These are phyloP conservation scores for Herpotrichia juniperi DNA, from an alignment of 2,329 filamentous ascomycete species.

Conservation along the genomic window DNA sequence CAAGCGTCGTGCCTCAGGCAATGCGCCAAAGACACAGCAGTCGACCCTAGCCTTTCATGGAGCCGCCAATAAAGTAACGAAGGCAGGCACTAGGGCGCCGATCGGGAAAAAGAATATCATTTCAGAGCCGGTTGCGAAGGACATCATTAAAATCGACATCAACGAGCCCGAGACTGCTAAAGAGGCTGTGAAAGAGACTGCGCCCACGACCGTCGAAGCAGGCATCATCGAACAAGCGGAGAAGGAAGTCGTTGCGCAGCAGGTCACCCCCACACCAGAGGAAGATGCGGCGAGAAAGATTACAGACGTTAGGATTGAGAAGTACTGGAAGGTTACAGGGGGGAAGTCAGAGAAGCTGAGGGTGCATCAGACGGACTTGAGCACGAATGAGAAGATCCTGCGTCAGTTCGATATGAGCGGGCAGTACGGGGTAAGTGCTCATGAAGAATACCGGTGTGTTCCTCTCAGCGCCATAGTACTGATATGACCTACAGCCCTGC, in stretches of 20 bases:
- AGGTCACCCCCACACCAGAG: slow-evolving; percentile 37
- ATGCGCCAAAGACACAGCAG: slow-evolving; percentile 59
- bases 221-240: slow-evolving; percentile 47
- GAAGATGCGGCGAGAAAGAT: slow-evolving; percentile 68
- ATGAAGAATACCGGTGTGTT: not conserved
- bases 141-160: slow-evolving; percentile 30
- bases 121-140: slow-evolving; percentile 37
- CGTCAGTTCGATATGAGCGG: slow-evolving; percentile 91
- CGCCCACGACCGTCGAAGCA: slow-evolving; percentile 47
- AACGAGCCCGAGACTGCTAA: slow-evolving; percentile 14
- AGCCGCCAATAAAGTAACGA: slow-evolving; percentile 63
- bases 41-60: slow-evolving; percentile 68
- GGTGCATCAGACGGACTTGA: slow-evolving; percentile 79
- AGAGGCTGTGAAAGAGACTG: slow-evolving; percentile 24
- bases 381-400: slow-evolving; percentile 80
- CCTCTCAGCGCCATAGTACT: slow-evolving; percentile 6
- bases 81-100: slow-evolving; percentile 51
- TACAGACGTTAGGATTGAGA: slow-evolving; percentile 70
- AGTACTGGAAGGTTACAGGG: slow-evolving; percentile 81
- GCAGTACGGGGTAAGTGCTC: slow-evolving; percentile 81
- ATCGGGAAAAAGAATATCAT: slow-evolving; percentile 48
- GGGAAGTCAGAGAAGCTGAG: slow-evolving; percentile 68
- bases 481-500: slow-evolving; percentile 69
- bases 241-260: slow-evolving; percentile 36
- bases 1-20: slow-evolving; percentile 48